Evolutionary conservation across 225 moss, liverwort and hornwort species (phyloP), one percentile per base, ranked within the genome.

Genomic region (Antitrichia curtipendula): DNA sequence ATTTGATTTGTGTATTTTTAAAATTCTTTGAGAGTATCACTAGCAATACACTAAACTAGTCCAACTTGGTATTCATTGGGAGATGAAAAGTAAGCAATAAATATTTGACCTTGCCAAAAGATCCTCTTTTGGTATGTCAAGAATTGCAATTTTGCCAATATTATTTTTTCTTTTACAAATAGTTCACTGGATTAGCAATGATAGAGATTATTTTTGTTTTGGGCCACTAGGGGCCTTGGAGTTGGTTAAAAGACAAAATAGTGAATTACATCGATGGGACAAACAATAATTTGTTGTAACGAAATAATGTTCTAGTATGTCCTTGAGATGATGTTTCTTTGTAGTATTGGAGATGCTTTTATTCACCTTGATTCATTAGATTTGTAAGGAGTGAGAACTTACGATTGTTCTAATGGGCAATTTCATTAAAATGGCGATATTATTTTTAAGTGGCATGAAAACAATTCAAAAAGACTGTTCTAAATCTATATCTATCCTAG

Each of bases 211-310:
- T 0, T 75, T 23, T 52, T 36, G 5, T 1, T 36, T 18, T 74
- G 3, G 18, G 19, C 4, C 2, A 74, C 0, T 31, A 49, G 10
- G 16, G 16, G 28, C 16, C 27, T 71, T 71, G 4, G 9, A 9
- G 0, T 27, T 43, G 15, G 41, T 16, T 71, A 27, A 27, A 43
- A 71, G 71, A 16, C 9, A 41, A 71, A 43, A 16, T 28, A 43
- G 16, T 0, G 0, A 43, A 3, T 71, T 71, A 43, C 16, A 71
- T 2, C 0, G 1, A 0, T 71, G 2, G 13, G 3, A 28, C 16
- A 43, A 43, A 43, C 0, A 43, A 71, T 3, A 27, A 43, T 27
- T 43, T 43, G 6, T 16, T 28, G 16, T 32, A 74, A 12, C 2
- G 0, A 74, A 74, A 20, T 0, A 32, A 0, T 49, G 21, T 74